Evolutionary conservation across 1,284 basidiomycete genomes (phyloP), one percentile per base, ranked within the genome.

Genomic region (Ustilago nuda): DNA sequence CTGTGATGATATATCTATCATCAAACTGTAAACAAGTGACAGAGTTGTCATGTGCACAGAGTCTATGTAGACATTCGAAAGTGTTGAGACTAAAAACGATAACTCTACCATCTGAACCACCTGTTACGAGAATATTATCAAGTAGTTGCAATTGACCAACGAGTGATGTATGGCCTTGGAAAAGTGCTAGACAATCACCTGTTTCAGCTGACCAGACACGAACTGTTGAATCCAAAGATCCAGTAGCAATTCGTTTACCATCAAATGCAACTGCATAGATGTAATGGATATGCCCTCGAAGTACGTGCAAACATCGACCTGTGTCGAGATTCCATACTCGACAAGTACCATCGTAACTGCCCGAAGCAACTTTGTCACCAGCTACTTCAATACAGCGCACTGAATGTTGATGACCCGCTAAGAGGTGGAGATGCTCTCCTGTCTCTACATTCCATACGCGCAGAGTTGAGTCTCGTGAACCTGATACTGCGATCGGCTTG

Each of bases 241-340:
- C 96, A 6, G 93, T 94, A 0, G 92, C 94, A 39, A 98, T 90
- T 33, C 91, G 88, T 30, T 90, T 87, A 2, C 96, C 95, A 83
- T 98, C 94, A 77, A 95, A 98, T 0, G 94, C 94, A 27, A 98
- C 92, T 0, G 92, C 91, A 84, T 98, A 98, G 45, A 99, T 93
- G 87, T 96, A 93, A 83, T 94, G 92, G 72, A 91, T 91, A 86
- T 99, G 96, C 0, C 96, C 96, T n/a, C 89, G 85, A 43, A 98
- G 90, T 27, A 94, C 90, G 68, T 93, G 92, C 45, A 96, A 78
- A 85, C 95, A 97, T 82, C 91, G 90, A 8, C 84, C 84, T 23
- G 81, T 83, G 45, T 83, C 82, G 19, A 84, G 72, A 54, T 85
- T 73, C 84, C 84, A 85, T 7, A 85, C 59, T 11, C 84, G 81